Evolutionary conservation across 306 rosid species (phyloP).

Genomic region (Begonia masoniana): DNA sequence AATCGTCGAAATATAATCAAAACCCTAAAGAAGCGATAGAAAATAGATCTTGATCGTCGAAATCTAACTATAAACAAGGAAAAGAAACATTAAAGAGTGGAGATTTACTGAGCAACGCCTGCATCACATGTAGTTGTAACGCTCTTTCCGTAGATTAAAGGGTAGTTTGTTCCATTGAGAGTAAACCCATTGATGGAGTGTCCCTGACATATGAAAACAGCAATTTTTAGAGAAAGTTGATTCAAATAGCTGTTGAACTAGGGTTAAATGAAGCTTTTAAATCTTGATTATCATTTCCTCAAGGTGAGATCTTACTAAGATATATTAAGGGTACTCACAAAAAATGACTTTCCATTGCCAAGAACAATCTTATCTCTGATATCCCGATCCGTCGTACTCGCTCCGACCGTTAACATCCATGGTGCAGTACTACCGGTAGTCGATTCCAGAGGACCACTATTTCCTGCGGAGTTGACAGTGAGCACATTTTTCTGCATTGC

Average conservation of each 20-base stretch:
- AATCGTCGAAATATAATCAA: no score
- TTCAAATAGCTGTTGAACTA: background rate
- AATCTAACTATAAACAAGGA: no score
- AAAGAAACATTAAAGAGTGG: no score
- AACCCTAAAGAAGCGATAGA: no score
- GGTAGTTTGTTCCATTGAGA: slow-evolving; percentile 10
- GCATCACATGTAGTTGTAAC: slow-evolving; percentile 4
- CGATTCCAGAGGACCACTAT: slow-evolving; percentile 1
- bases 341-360: slow-evolving; percentile 4
- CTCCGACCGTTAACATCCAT: slow-evolving; percentile 16
- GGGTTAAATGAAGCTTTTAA: no score
- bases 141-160: slow-evolving; percentile 12
- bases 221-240: background rate
- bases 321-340: background rate
- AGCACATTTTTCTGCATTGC: slow-evolving; percentile 28
- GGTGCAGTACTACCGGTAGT: slow-evolving; percentile 11
- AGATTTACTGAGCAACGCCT: background rate
- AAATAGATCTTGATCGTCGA: no score
- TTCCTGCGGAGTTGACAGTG: slow-evolving; percentile 24
- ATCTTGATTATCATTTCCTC: no score
- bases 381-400: slow-evolving; percentile 12
- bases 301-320: background rate
- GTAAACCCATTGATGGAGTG: slow-evolving; percentile 14
- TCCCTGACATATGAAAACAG: slow-evolving; percentile 11
- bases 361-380: slow-evolving; percentile 8